Evolutionary conservation across 176 grass and related monocot species (phyloP), one percentile per base, ranked within the genome.

Genomic region (Dactylis glomerata): DNA sequence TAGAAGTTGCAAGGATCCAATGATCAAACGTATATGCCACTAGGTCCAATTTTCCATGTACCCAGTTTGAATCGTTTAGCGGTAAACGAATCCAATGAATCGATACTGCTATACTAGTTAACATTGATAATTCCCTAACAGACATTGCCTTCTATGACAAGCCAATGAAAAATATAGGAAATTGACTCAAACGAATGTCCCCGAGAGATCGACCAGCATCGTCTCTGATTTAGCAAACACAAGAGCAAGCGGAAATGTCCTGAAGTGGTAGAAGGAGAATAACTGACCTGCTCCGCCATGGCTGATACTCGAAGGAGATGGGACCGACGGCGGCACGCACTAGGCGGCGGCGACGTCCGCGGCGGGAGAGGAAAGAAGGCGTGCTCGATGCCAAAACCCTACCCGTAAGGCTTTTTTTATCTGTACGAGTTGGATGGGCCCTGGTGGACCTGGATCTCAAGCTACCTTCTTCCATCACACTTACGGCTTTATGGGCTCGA

Each of bases 281-380:
- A 23, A 63, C 44, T 73, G 28, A 88, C 86, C 81, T 84, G 66
- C 24, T 84, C 81, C 14, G 66, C 86, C 81, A 88, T 84, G 75
- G 26, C 47, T 73, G 75, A 72, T 79, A 54, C 44, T 64, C 65
- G 3, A 73, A 12, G 62, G 42, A 22, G n/a, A 75, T 40, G 17
- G 23, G 11, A 4, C 56, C 32, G 63, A 28, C 19, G 44, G 41
- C 31, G 40, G 62, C 32, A 65, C 61, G 57, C 8, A 26, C 47
- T 44, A 16, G 85, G 16, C 10, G 58, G 41, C 22, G 16, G 75
- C 64, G 2, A 38, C 75, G 36, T 38, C 65, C 28, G 67, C 40
- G 47, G 68, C 28, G 12, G 9, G 72, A 30, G 38, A 23, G 12
- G 64, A 52, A 10, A 41, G 30, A 20, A 61, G 63, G 36, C 14